Evolutionary conservation across 371 early-diverging fungal species (phyloP).

Genomic region (Actinomortierella wolfii): DNA sequence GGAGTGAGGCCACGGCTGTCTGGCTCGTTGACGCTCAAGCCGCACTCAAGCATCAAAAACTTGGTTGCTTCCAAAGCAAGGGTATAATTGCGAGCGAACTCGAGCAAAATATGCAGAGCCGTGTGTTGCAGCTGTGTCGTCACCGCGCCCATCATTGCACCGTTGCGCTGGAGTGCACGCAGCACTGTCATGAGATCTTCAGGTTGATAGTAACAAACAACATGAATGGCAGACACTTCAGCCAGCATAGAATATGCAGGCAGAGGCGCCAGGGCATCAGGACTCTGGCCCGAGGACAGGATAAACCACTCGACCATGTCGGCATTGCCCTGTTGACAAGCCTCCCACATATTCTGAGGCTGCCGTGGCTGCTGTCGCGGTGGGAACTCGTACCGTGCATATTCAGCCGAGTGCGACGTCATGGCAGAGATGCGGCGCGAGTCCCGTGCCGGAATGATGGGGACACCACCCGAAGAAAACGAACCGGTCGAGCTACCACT

Average conservation of each 20-base stretch:
- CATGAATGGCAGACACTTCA: slow-evolving; percentile 32
- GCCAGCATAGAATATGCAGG: slow-evolving; percentile 40
- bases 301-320: slow-evolving; percentile 34
- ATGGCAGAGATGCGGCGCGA: slow-evolving; percentile 32
- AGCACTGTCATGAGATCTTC: slow-evolving; percentile 31
- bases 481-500: slow-evolving; percentile 40
- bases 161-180: slow-evolving; percentile 28
- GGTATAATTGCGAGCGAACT: slow-evolving; percentile 32
- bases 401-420: slow-evolving; percentile 15
- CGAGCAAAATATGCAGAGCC: slow-evolving; percentile 37
- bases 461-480: slow-evolving; percentile 10
- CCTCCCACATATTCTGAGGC: slow-evolving; percentile 33
- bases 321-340: slow-evolving; percentile 35
- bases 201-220: slow-evolving; percentile 38
- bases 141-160: slow-evolving; percentile 28
- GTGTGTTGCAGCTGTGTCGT: slow-evolving; percentile 32
- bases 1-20: slow-evolving; percentile 42
- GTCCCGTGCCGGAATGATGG: slow-evolving; percentile 30
- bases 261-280: slow-evolving; percentile 17
- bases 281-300: slow-evolving; percentile 16
- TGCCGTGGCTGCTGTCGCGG: slow-evolving; percentile 13
- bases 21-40: slow-evolving; percentile 33
- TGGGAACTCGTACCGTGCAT: slow-evolving; percentile 11
- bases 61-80: slow-evolving; percentile 27
- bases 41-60: slow-evolving; percentile 31